Percentiles rank a stretch among this genome's conserved stretches.
These are phyloP conservation scores for Xylaria grammica DNA, from an alignment of 495 filamentous ascomycete genomes.

Conservation along the genomic window DNA sequence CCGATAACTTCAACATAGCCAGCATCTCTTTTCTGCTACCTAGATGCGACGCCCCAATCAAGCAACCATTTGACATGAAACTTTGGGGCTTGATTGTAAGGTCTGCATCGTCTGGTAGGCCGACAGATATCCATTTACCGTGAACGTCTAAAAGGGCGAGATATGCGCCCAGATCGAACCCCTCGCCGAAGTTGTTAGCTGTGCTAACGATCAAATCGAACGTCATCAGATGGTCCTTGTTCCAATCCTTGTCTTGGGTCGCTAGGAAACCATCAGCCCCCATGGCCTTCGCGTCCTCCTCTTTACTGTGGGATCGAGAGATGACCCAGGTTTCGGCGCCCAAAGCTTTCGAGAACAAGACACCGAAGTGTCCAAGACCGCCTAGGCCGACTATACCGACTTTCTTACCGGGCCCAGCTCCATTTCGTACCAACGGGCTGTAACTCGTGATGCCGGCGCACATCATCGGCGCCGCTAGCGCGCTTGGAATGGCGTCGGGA, in stretches of 20 bases:
- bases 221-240: slow-evolving; percentile 54
- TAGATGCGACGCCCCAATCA: slow-evolving; percentile 82
- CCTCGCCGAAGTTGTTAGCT: slow-evolving; percentile 54
- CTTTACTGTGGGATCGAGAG: slow-evolving; percentile 69
- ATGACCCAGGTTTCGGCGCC: slow-evolving; percentile 75
- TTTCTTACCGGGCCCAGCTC: slow-evolving; percentile 78
- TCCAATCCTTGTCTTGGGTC: slow-evolving; percentile 71
- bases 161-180: slow-evolving; percentile 69
- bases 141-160: slow-evolving; percentile 82
- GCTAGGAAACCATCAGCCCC: slow-evolving; percentile 78
- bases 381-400: slow-evolving; percentile 75
- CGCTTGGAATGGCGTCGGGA: slow-evolving; percentile 70
- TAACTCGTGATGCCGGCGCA: slow-evolving; percentile 87
- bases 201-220: slow-evolving; percentile 68
- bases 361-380: slow-evolving; percentile 75
- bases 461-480: slow-evolving; percentile 81
- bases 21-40: slow-evolving; percentile 81
- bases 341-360: slow-evolving; percentile 73
- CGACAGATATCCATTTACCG: slow-evolving; percentile 81
- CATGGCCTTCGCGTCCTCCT: slow-evolving; percentile 68
- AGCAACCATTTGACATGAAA: slow-evolving; percentile 75
- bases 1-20: slow-evolving; percentile 81
- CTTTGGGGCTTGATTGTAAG: slow-evolving; percentile 77
- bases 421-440: slow-evolving; percentile 76
- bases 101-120: slow-evolving; percentile 80